Percentiles rank a stretch among this genome's conserved stretches.
These are phyloP conservation scores for Suillus occidentalis DNA, from an alignment of 768 basidiomycete species.

Conservation along the genomic window DNA sequence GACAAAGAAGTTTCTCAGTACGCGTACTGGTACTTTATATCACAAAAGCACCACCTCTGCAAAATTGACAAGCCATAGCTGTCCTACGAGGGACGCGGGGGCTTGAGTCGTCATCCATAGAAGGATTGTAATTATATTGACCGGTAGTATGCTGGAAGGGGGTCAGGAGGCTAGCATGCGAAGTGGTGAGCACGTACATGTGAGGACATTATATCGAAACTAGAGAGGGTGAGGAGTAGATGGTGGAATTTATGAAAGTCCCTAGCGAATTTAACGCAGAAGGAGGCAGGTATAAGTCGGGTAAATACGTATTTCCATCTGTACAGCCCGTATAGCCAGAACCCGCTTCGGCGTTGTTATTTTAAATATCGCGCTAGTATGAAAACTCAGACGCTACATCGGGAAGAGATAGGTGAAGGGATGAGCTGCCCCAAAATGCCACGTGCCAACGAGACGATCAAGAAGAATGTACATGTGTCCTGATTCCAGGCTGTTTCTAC, in stretches of 20 bases:
- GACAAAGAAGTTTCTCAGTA: slow-evolving; percentile 5
- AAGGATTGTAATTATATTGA: slow-evolving; percentile 15
- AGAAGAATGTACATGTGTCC: background rate
- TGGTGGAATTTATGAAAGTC: slow-evolving; percentile 31
- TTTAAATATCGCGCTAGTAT: slow-evolving; percentile 27
- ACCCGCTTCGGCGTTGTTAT: slow-evolving; percentile 28
- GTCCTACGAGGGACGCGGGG: slow-evolving; percentile 45
- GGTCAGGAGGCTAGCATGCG: background rate
- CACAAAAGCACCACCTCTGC: slow-evolving; percentile 48
- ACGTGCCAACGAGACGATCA: slow-evolving; percentile 10
- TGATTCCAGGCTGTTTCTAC: slow-evolving; percentile 5
- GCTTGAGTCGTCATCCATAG: slow-evolving; percentile 18
- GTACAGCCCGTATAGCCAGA: slow-evolving; percentile 32
- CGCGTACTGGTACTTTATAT: background rate
- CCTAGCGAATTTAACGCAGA: slow-evolving; percentile 18
- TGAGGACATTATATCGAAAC: slow-evolving; percentile 23
- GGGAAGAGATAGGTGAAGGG: slow-evolving; percentile 18
- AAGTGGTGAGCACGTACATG: slow-evolving; percentile 14
- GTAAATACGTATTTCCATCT: slow-evolving; percentile 35
- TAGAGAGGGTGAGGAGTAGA: slow-evolving; percentile 11
- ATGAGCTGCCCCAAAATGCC: slow-evolving; percentile 13
- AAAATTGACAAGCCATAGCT: slow-evolving; percentile 75
- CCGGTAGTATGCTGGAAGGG: slow-evolving; percentile 3
- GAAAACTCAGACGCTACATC: slow-evolving; percentile 27
- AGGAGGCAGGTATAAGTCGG: slow-evolving; percentile 29